phyloP scores from a whole-genome alignment of 306 rosid genomes.

The Rosa persica region DNA sequence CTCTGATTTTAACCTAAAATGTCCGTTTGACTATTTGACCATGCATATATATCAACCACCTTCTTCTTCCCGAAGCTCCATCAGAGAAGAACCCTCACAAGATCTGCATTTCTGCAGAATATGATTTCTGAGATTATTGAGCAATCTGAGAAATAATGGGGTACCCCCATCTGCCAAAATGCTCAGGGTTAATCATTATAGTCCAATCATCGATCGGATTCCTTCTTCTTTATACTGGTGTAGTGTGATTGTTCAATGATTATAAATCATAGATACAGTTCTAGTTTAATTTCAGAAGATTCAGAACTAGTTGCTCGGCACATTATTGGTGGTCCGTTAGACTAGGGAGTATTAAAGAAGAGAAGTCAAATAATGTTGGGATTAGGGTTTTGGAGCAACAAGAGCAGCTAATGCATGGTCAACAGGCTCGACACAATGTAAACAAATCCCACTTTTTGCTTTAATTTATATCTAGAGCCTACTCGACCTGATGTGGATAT shows the following conservation, averaged over 20 bases:
- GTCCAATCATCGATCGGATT: neutral
- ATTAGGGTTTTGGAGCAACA: conserved; percentile 4
- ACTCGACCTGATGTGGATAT: neutral
- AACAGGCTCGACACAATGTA: conserved; percentile 1
- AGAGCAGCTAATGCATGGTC: neutral
- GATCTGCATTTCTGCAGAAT: neutral
- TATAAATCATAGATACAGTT: neutral
- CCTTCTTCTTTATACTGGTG: neutral
- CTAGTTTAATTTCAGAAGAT: neutral
- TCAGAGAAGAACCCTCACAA: neutral
- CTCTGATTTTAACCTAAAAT: neutral
- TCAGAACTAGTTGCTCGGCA: neutral
- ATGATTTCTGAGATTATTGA: neutral
- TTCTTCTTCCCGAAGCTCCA: neutral
- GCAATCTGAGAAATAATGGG: neutral
- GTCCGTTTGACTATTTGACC: neutral
- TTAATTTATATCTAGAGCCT: neutral
- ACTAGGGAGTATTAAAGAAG: neutral
- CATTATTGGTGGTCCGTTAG: conserved; percentile 6
- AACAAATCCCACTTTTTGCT: conserved; percentile 7
- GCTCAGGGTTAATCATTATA: conserved; percentile 21
- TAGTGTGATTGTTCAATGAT: conserved; percentile 11
- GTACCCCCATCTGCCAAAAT: conserved; percentile 10
- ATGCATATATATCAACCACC: neutral
- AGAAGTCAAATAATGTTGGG: conserved; percentile 11